These are phyloP conservation scores for Ogataea ganodermae DNA, from an alignment of 805 yeast genomes.

Conservation along the genomic window DNA sequence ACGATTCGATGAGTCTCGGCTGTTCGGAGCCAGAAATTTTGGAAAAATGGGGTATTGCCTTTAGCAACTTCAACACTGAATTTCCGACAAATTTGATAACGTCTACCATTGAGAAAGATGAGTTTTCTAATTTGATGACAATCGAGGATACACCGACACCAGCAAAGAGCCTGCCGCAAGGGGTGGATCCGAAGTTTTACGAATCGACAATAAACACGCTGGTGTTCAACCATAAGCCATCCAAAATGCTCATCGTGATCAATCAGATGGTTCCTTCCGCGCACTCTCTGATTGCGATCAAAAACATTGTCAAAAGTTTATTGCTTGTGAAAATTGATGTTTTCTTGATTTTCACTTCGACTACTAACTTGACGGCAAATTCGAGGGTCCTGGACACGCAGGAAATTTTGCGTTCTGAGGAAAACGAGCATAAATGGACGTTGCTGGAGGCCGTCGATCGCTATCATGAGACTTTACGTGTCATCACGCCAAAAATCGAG, in stretches of 20 bases:
- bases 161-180: conserved; percentile 19
- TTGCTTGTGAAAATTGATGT: conserved; percentile 33
- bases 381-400: conserved; percentile 17
- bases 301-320: conserved; percentile 34
- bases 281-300: conserved; percentile 26
- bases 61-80: conserved; percentile 24
- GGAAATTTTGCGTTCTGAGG: conserved; percentile 14
- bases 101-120: conserved; percentile 29
- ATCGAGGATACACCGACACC: conserved; percentile 13
- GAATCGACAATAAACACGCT: conserved; percentile 31
- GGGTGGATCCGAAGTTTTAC: conserved; percentile 34
- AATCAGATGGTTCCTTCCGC: conserved; percentile 29
- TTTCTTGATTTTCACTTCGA: conserved; percentile 25
- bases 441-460: conserved; percentile 20
- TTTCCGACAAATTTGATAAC: conserved; percentile 31
- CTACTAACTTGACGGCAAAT: conserved; percentile 14
- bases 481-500: conserved; percentile 16
- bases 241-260: conserved; percentile 29
- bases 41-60: conserved; percentile 36
- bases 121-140: conserved; percentile 19
- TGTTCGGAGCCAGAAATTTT: conserved; percentile 21
- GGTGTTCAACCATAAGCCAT: conserved; percentile 29
- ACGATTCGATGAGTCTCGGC: conserved; percentile 9
- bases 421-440: conserved; percentile 9
- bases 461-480: conserved; percentile 15